A percentile compares a stretch with the other conserved stretches of the same genome.
These are phyloP conservation scores for Wakefieldia striispora DNA, from an alignment of 768 basidiomycete genomes.

Conservation along the genomic window DNA sequence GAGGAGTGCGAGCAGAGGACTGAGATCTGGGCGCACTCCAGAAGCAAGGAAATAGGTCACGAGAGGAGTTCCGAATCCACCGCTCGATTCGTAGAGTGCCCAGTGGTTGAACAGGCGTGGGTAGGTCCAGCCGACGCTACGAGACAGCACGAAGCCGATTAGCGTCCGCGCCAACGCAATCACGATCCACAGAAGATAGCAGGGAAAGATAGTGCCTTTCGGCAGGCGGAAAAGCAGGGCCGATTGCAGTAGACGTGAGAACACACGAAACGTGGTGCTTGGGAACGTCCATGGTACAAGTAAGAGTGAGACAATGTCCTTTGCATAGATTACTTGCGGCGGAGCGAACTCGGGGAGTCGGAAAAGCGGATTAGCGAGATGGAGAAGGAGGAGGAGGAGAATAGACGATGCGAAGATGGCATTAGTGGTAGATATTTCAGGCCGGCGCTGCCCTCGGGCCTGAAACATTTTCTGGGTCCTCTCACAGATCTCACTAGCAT, in stretches of 20 bases:
- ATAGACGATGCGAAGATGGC: conserved; percentile 7
- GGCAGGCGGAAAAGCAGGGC: conserved; percentile 15
- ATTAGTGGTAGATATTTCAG: conserved; percentile 5
- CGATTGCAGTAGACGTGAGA: conserved; percentile 23
- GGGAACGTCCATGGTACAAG: conserved; percentile 38
- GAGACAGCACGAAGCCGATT: conserved; percentile 22
- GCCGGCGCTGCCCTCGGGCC: not conserved
- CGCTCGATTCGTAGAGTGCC: conserved; percentile 37
- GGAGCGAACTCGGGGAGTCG: conserved; percentile 34
- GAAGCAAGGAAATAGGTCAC: conserved; percentile 20
- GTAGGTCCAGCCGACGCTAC: conserved; percentile 36
- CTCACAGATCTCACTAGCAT: no score
- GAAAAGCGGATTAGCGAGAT: conserved; percentile 6
- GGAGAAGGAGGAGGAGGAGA: conserved; percentile 13
- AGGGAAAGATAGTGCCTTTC: conserved; percentile 1
- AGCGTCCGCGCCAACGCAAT: conserved; percentile 18
- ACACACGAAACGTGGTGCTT: conserved; percentile 13
- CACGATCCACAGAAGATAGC: conserved; percentile 23
- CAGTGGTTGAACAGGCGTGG: conserved; percentile 40
- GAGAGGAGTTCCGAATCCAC: conserved; percentile 38
- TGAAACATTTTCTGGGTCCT: not conserved
- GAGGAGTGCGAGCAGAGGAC: not conserved
- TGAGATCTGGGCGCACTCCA: conserved; percentile 13
- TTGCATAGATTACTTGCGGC: conserved; percentile 36
- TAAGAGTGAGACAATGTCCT: conserved; percentile 32